These are phyloP conservation scores for Pseudozyma sp. DNA, from an alignment of 1,284 basidiomycete genomes.

Conservation along the genomic window DNA sequence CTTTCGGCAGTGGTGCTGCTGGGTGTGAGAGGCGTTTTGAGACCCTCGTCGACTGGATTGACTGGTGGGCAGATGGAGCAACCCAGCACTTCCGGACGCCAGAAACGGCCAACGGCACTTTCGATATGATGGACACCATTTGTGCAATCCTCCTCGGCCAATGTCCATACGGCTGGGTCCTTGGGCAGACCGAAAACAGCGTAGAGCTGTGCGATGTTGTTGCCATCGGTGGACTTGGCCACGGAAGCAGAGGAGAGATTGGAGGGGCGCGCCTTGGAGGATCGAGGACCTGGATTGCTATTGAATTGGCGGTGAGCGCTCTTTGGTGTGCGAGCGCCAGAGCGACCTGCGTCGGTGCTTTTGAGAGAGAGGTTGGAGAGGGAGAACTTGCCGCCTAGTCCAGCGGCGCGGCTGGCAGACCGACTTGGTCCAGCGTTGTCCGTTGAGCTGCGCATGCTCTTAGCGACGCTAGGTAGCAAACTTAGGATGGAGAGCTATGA, in stretches of 20 bases:
- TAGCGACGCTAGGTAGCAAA: too few relatives aligned
- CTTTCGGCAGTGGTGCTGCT: slow-evolving; percentile 15
- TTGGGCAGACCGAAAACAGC: slow-evolving; percentile 72
- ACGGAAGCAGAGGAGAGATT: slow-evolving; percentile 20
- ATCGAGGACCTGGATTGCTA: slow-evolving; percentile 24
- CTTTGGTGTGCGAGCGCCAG: slow-evolving; percentile 29
- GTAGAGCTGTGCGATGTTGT: slow-evolving; percentile 71
- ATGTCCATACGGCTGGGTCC: slow-evolving; percentile 78
- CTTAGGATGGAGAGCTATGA: background rate
- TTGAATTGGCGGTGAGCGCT: slow-evolving; percentile 18
- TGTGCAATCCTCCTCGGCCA: slow-evolving; percentile 88
- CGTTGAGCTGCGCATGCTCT: slow-evolving; percentile 6
- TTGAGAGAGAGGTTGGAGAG: slow-evolving; percentile 49
- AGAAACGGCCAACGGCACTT: slow-evolving; percentile 89
- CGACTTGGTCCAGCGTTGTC: slow-evolving; percentile 31
- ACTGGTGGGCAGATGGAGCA: slow-evolving; percentile 71
- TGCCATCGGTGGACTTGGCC: slow-evolving; percentile 51
- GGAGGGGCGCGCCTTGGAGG: slow-evolving; percentile 17
- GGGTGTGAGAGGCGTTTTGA: slow-evolving; percentile 26
- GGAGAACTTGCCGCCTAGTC: slow-evolving; percentile 39
- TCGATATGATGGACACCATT: slow-evolving; percentile 85
- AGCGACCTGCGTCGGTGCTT: slow-evolving; percentile 21
- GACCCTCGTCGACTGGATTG: slow-evolving; percentile 20
- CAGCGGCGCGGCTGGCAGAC: slow-evolving; percentile 20
- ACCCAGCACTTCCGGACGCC: slow-evolving; percentile 84